Percentiles rank a stretch among this genome's conserved stretches.
phyloP scores from a whole-genome alignment of 495 filamentous ascomycete species.

The Trichoderma orchidacearum region DNA sequence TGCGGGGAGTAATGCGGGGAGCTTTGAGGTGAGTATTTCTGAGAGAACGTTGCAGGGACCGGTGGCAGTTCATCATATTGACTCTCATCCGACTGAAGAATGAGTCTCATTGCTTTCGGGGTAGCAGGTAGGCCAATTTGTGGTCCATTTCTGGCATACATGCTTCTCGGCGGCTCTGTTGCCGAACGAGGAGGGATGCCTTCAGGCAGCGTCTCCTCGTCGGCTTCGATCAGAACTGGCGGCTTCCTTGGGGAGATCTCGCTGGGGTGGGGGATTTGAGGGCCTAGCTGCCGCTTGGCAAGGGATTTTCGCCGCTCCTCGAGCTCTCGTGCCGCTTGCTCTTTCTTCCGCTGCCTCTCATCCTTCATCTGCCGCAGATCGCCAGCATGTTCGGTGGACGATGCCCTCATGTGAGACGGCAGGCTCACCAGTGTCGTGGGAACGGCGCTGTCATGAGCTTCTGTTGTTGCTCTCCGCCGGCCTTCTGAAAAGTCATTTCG shows the following conservation, averaged over 20 bases:
- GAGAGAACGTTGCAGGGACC: slow-evolving; percentile 40
- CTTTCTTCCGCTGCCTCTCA: slow-evolving; percentile 49
- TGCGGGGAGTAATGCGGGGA: slow-evolving; percentile 12
- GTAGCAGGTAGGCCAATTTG: slow-evolving; percentile 67
- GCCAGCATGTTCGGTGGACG: slow-evolving; percentile 19
- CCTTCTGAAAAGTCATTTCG: slow-evolving; percentile 38
- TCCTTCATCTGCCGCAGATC: slow-evolving; percentile 33
- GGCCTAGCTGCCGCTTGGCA: slow-evolving; percentile 62
- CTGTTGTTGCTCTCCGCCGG: slow-evolving; percentile 22
- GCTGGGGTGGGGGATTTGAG: slow-evolving; percentile 68
- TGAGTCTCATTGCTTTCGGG: slow-evolving; percentile 72
- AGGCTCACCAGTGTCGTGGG: slow-evolving; percentile 7
- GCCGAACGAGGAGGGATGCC: slow-evolving; percentile 13
- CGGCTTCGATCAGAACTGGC: slow-evolving; percentile 19
- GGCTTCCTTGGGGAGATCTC: slow-evolving; percentile 28
- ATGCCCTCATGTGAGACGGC: slow-evolving; percentile 8
- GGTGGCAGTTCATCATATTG: slow-evolving; percentile 36
- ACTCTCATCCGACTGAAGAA: slow-evolving; percentile 42
- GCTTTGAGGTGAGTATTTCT: slow-evolving; percentile 13
- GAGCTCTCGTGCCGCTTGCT: slow-evolving; percentile 70
- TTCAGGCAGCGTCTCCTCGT: slow-evolving; percentile 30
- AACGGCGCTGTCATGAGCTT: neutral
- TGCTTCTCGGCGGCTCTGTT: slow-evolving; percentile 16
- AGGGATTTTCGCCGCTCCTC: slow-evolving; percentile 78
- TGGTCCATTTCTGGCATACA: slow-evolving; percentile 34